Evolutionary conservation across 1,139 yeast species (phyloP), one percentile per base, ranked within the genome.

Genomic region (Torulaspora globosa): DNA sequence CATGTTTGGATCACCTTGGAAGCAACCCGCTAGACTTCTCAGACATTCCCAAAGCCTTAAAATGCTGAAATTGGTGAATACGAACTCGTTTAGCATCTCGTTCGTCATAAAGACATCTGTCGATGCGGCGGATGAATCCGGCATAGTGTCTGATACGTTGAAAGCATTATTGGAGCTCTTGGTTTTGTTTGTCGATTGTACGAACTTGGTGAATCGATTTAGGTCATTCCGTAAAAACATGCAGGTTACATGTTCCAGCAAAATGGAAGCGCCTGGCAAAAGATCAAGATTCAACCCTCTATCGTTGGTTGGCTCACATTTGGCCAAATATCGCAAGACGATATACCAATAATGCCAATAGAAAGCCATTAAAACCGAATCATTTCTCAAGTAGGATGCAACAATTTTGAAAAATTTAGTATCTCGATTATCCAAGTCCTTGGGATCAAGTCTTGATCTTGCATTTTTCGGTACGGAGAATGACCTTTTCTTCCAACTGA

Each of bases 341-440:
- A 62, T 60, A 39, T 49, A 51, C 66, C 67, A 63, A 47, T 59
- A 62, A 46, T 64, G 65, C 60, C 62, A 64, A 40, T 61, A 59
- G 45, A 64, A 64, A 12, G 63, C 55, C 36, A 51, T 41, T 33
- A 61, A 60, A 9, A 58, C 51, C 7, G 53, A 47, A 43, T 59
- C 60, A 42, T 62, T 60, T 32, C 58, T 56, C 46, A 64, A 46
- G 34, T 64, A 63, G 5, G 67, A 63, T n/a, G 60, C 54, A 23
- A 63, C 52, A 19, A 63, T 56, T 34, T 55, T 60, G 41, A 60
- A 59, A 19, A 51, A 49, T 36, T 47, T 50, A 1, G 47, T 44
- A 39, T 59, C 53, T 14, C 48, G 41, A 12, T 47, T 50, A 23
- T 50, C 49, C 24, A 48, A 34, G 35, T 43, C 35, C 21, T 43